phyloP scores from a whole-genome alignment of 2,329 filamentous ascomycete genomes.

The Leptographium wingfieldii region DNA sequence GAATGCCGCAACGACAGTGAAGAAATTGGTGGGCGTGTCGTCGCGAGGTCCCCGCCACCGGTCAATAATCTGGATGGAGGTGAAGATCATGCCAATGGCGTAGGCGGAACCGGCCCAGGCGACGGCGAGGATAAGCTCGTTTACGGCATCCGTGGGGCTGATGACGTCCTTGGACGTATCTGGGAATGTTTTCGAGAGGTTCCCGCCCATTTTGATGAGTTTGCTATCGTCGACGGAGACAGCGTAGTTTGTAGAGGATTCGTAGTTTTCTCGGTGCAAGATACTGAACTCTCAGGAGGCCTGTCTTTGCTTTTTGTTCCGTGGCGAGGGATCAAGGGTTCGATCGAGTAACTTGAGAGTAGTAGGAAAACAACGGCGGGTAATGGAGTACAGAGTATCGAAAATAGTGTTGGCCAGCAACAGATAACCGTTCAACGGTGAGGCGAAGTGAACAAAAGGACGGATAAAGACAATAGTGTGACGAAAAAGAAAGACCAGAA shows the following conservation, averaged over 20 bases:
- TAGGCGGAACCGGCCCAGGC: constrained; percentile 13
- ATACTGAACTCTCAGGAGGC: background rate
- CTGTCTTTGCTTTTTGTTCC: background rate
- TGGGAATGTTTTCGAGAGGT: constrained; percentile 9
- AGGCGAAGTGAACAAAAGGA: constrained; percentile 3
- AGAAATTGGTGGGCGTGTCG: constrained; percentile 11
- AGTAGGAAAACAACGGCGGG: background rate
- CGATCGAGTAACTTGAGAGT: background rate
- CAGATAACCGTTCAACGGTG: constrained; percentile 11
- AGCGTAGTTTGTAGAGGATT: background rate
- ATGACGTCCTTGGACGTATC: constrained; percentile 12
- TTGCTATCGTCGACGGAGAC: background rate
- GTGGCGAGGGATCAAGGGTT: background rate
- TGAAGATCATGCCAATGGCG: constrained; percentile 16
- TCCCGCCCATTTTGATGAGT: constrained; percentile 7
- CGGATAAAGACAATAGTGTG: background rate
- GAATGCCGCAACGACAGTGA: constrained; percentile 11
- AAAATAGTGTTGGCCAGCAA: constrained; percentile 13
- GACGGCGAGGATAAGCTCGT: constrained; percentile 12
- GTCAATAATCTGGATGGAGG: constrained; percentile 14
- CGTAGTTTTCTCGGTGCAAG: background rate
- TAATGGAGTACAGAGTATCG: background rate
- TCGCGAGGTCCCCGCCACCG: constrained; percentile 16
- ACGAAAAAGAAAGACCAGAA: background rate
- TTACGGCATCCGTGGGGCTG: constrained; percentile 9